These are phyloP conservation scores for Phyllachora maydis DNA, from an alignment of 2,329 filamentous ascomycete species.

Conservation along the genomic window DNA sequence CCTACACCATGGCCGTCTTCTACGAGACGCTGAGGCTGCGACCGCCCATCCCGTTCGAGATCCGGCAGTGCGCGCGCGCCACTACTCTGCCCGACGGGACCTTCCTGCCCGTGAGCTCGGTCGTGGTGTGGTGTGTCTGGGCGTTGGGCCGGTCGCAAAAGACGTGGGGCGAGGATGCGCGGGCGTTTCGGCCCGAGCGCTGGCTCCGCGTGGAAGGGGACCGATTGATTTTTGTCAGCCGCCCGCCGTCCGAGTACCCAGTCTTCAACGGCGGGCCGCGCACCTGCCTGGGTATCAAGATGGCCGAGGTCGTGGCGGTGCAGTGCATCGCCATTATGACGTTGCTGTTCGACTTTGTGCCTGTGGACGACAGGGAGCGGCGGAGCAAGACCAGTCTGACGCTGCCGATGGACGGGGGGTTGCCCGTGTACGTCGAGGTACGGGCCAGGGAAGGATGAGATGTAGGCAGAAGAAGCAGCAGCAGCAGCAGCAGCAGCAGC, in stretches of 20 bases:
- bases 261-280: slow-evolving; percentile 46
- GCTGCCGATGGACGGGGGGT: slow-evolving; percentile 39
- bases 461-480: no score
- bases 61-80: slow-evolving; percentile 32
- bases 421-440: slow-evolving; percentile 22
- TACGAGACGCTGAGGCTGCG: slow-evolving; percentile 40
- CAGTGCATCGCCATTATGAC: slow-evolving; percentile 31
- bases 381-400: slow-evolving; percentile 40
- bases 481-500: no score
- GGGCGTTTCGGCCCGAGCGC: slow-evolving; percentile 31
- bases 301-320: slow-evolving; percentile 39
- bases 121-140: slow-evolving; percentile 44
- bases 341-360: slow-evolving; percentile 26
- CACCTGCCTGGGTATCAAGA: slow-evolving; percentile 39
- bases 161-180: slow-evolving; percentile 36
- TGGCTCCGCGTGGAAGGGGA: slow-evolving; percentile 28
- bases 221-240: slow-evolving; percentile 19
- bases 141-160: slow-evolving; percentile 35
- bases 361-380: slow-evolving; percentile 21
- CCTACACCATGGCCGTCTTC: slow-evolving; percentile 39
- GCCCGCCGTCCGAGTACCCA: slow-evolving; percentile 33
- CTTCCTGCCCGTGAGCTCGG: slow-evolving; percentile 26
- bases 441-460: no score
- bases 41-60: slow-evolving; percentile 44
- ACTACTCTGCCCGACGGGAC: slow-evolving; percentile 40